Base-by-base conservation (phyloP, 441 rosid genomes). In the Erodium chrysanthum region DNA sequence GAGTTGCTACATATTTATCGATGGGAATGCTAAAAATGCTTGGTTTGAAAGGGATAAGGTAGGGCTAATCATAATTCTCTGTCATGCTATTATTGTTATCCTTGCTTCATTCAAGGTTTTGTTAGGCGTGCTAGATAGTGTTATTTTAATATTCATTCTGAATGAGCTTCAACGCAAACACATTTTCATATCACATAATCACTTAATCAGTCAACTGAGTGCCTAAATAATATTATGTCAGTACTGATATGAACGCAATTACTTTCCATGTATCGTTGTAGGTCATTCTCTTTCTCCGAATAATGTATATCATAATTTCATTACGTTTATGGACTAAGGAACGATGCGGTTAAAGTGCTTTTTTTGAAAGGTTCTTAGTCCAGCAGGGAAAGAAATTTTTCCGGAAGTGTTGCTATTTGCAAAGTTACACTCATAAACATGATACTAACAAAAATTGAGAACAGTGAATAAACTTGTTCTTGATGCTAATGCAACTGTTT, bases 1-100 rank as follows among this genome's bases (percentile, higher is more conserved):
- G 99, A 82, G 81, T 95, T 74, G 96, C 86, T 72, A 91, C 99
- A 67, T 90, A 80, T 75, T 74, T 91, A 69, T 95, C 99, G 42
- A 88, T 91, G 97, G 99, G 99, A 77, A 91, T 91, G 86, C 96
- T 91, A 72, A 88, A 95, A 80, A 58, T 84, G 68, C 96, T 94
- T 80, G 99, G 99, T 74, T 72, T 94, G 69, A 91, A 94, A 83
- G 97, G 97, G 73, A 79, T 88, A 79, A 91, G 99, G 99, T 90
- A 79, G 72, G 77, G 66, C 76, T 72, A 58, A 73, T 64, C 62
- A 64, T 54, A 8, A 59, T 29, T 59, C 48, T 44, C 29, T 72
- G 1, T 35, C 66, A 64, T 64, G 42, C 29, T 60, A 21, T 11
- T 9, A 33, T 17, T 15, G 25, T 18, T 67, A 70, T 68, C 63